A percentile compares a stretch with the other conserved stretches of the same genome.
Conservation (phyloP, 2,329 filamentous ascomycete genomes). For the Pseudogymnoascus sp. region DNA sequence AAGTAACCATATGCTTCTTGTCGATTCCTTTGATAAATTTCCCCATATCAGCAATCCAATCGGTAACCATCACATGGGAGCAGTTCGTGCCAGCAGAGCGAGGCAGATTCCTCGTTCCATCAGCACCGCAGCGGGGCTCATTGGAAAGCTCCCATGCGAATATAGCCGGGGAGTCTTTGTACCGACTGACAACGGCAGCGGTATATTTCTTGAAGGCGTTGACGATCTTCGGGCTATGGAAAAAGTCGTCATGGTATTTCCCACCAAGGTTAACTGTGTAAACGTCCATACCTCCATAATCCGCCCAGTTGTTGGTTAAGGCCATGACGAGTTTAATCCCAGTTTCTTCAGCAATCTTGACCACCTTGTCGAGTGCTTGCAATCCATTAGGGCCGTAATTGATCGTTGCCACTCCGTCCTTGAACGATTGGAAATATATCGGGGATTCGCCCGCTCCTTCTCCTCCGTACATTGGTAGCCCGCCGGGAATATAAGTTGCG, state of each 20-base stretch:
- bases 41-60: slow-evolving; percentile 49
- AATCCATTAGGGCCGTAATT: slow-evolving; percentile 28
- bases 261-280: slow-evolving; percentile 50
- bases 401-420: slow-evolving; percentile 24
- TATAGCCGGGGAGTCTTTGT: slow-evolving; percentile 40
- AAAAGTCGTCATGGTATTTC: slow-evolving; percentile 34
- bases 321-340: slow-evolving; percentile 48
- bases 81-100: slow-evolving; percentile 31
- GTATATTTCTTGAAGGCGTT: slow-evolving; percentile 35
- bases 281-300: slow-evolving; percentile 54
- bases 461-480: slow-evolving; percentile 44
- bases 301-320: slow-evolving; percentile 53
- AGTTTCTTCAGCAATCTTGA: slow-evolving; percentile 41
- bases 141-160: slow-evolving; percentile 52
- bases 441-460: slow-evolving; percentile 19
- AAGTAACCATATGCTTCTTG: slow-evolving; percentile 46
- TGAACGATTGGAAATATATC: slow-evolving; percentile 23
- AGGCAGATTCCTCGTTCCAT: slow-evolving; percentile 40
- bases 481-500: slow-evolving; percentile 38
- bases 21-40: slow-evolving; percentile 48
- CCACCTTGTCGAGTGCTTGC: slow-evolving; percentile 44
- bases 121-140: slow-evolving; percentile 29
- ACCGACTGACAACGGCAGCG: slow-evolving; percentile 42
- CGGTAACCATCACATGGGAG: slow-evolving; percentile 36
- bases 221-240: slow-evolving; percentile 42